Percentiles rank a stretch among this genome's conserved stretches.
Conservation (phyloP, 192 early-diverging fungal genomes). For the Coemansia sp. region DNA sequence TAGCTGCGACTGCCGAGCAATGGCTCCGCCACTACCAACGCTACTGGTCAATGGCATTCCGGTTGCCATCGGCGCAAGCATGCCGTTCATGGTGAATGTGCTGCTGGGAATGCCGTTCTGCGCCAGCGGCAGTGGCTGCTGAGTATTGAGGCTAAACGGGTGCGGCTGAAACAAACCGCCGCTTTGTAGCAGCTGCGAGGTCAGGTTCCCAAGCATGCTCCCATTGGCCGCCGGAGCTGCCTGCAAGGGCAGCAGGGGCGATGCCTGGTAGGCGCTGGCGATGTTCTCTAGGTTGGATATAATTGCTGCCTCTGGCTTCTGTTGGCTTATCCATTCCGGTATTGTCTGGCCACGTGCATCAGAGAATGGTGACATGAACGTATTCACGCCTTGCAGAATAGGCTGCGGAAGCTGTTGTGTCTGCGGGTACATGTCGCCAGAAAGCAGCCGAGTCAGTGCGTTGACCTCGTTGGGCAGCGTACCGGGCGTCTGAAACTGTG, state of each 20-base stretch:
- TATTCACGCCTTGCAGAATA: slow-evolving; percentile 46
- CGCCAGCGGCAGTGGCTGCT: slow-evolving; percentile 1
- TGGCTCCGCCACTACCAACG: neutral
- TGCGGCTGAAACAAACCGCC: slow-evolving; percentile 18
- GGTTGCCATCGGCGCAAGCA: slow-evolving; percentile 11
- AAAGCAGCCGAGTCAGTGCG: slow-evolving; percentile 33
- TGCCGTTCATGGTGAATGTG: slow-evolving; percentile 9
- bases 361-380: slow-evolving; percentile 48
- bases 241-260: slow-evolving; percentile 26
- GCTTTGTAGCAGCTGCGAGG: slow-evolving; percentile 35
- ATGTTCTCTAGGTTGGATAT: slow-evolving; percentile 46
- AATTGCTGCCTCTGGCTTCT: slow-evolving; percentile 44
- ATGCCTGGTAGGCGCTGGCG: slow-evolving; percentile 38
- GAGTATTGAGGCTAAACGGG: slow-evolving; percentile 1
- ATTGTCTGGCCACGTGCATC: slow-evolving; percentile 25
- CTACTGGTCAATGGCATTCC: slow-evolving; percentile 1
- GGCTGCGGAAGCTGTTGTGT: slow-evolving; percentile 48
- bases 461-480: slow-evolving; percentile 19
- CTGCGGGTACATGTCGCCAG: slow-evolving; percentile 47
- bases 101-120: slow-evolving; percentile 1
- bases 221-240: slow-evolving; percentile 12
- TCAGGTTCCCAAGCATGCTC: slow-evolving; percentile 27
- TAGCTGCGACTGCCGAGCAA: slow-evolving; percentile 3
- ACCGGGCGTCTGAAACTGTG: neutral
- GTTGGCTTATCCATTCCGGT: slow-evolving; percentile 47